phyloP scores from a whole-genome alignment of 768 basidiomycete genomes.

The Suillus plorans region DNA sequence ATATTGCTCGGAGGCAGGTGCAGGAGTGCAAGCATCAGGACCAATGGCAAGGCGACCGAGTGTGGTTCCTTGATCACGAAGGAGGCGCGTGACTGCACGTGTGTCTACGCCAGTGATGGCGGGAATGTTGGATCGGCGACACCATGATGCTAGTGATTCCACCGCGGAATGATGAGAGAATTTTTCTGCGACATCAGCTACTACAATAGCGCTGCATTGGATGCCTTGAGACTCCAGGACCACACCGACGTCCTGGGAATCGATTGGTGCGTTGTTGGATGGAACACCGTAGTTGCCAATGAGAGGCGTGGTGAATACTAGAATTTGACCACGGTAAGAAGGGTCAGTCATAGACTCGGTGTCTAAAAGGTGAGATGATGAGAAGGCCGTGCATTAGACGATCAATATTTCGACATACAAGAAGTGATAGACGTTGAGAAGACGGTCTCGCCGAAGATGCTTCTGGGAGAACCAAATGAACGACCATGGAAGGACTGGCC shows the following conservation, averaged over 20 bases:
- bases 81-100: conserved; percentile 88
- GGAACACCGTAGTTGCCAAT: conserved; percentile 99
- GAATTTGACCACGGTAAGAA: conserved; percentile 95
- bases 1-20: conserved; percentile 70
- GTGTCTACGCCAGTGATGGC: conserved; percentile 98
- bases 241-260: conserved; percentile 80
- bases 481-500: conserved; percentile 91
- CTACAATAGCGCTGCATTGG: conserved; percentile 90
- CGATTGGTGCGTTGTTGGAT: conserved; percentile 65
- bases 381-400: conserved; percentile 7
- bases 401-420: conserved; percentile 51
- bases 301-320: conserved; percentile 97
- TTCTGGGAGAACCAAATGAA: conserved; percentile 85
- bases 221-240: conserved; percentile 86
- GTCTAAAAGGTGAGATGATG: conserved; percentile 49
- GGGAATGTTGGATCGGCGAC: conserved; percentile 83
- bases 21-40: conserved; percentile 55
- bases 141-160: conserved; percentile 93
- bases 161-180: conserved; percentile 94
- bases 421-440: conserved; percentile 99
- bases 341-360: conserved; percentile 99
- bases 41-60: conserved; percentile 90
- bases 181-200: conserved; percentile 91
- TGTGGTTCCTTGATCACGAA: conserved; percentile 97
- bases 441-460: conserved; percentile 94